Base-by-base conservation (phyloP, 164 flowering plant genomes). In the Chimonanthus salicifolius region DNA sequence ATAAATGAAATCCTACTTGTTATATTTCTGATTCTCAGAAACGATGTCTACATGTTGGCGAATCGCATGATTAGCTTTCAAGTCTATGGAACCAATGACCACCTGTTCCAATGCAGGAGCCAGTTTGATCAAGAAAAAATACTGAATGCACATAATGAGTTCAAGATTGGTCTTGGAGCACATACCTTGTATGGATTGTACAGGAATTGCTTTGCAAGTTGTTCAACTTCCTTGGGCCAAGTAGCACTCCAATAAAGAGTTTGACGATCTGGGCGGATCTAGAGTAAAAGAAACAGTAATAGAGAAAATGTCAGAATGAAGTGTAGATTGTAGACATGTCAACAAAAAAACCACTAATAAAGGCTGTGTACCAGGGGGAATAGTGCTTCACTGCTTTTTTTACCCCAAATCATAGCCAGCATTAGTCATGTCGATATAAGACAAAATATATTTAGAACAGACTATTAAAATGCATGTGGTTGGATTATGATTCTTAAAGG, bases 221-320 rank as follows among this genome's bases (percentile, higher is more conserved):
- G 90, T 79, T 95, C 99, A 78, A 95, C 98, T 83, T 95, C 99
- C 86, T 93, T 95, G n/a, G 98, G 99, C 99, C 99, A 95, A 67
- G 99, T 95, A 50, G 99, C 98, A 88, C 99, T 95, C 99, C 99
- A 93, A 73, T 90, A 89, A 63, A 93, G 84, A 64, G 99, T 95
- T 78, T 95, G 99, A 76, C 97, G 97, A 72, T 95, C 98, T 69
- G 99, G 99, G 16, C 98, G 97, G 54, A 95, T 93, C 99, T 95
- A 88, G 75, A 84, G 48, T 68, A 13, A 46, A 54, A 20, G 48
- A 33, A 44, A 48, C 8, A 10, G 60, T 54, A 13, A 54, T 54
- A 13, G 60, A 54, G 16, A n/a, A 54, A 54, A 54, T 11, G 16
- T 49, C 3, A 49, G 51, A 54, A 54, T 54, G 60, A 54, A 54